Base-by-base conservation (phyloP, 1,284 basidiomycete genomes). In the Schizophyllum amplum region DNA sequence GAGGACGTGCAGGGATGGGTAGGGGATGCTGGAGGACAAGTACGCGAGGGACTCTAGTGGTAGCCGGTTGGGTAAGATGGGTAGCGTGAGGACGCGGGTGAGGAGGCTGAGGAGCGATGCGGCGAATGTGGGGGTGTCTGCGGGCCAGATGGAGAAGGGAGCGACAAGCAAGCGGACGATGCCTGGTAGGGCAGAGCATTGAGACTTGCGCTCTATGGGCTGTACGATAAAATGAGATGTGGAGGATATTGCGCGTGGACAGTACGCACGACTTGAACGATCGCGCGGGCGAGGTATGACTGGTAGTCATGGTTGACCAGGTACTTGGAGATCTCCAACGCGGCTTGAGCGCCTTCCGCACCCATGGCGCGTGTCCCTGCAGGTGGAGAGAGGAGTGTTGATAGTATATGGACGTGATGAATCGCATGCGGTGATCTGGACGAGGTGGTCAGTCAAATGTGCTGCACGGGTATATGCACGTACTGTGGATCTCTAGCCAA, bases 61-160 rank as follows among this genome's bases (percentile, higher is more conserved):
- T 23, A 91, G 71, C 6, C 86, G 82, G 66, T 89, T 85, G 1
- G 83, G 87, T 1, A 90, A 75, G 0, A 86, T 70, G 1, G 83
- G 82, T 51, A 90, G 76, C 5, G 82, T 76, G 55, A 89, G 71
- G 55, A 91, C 79, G 57, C 74, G 67, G 4, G 69, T 64, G 48
- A 83, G 61, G 46, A 84, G 64, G 20, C 68, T 68, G 20, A 63
- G 69, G 51, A 77, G 68, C 52, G 65, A 70, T 52, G 59, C 65
- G 5, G 62, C 27, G 60, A 72, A 75, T 49, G 71, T 67, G 1
- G 72, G 64, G 0, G 71, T 67, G 13, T 66, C 50, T 0, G 66
- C 5, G 7, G 66, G 57, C 48, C 72, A 68, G 1, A 68, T 63
- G 4, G 70, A 65, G 13, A 81, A 67, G 3, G 79, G 74, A 13